phyloP scores from a whole-genome alignment of 176 grass and related monocot genomes.

The Zizania latifolia region DNA sequence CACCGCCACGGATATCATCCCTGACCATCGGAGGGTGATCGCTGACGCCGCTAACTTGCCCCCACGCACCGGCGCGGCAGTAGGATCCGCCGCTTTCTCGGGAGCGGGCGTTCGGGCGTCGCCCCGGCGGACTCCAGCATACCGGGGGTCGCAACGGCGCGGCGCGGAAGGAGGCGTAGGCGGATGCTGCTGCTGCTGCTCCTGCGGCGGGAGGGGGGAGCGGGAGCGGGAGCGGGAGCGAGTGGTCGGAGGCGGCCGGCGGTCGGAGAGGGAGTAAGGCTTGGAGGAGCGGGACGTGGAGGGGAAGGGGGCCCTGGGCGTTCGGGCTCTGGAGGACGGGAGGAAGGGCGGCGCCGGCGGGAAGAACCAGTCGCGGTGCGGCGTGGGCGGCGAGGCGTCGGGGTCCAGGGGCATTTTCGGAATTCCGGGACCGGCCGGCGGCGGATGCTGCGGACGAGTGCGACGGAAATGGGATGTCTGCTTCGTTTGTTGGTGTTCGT shows the following conservation, averaged over 20 bases:
- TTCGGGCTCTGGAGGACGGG: slow-evolving; percentile 26
- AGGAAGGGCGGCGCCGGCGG: slow-evolving; percentile 52
- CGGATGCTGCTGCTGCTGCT: background rate
- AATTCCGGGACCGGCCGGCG: background rate
- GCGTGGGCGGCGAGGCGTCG: slow-evolving; percentile 32
- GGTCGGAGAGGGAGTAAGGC: slow-evolving; percentile 42
- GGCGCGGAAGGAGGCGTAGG: slow-evolving; percentile 5
- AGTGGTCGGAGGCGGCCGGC: slow-evolving; percentile 25
- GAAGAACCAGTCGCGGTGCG: slow-evolving; percentile 75
- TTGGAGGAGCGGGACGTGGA: slow-evolving; percentile 46
- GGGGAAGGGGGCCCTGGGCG: slow-evolving; percentile 41
- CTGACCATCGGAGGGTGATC: slow-evolving; percentile 5
- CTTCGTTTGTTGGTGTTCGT: background rate
- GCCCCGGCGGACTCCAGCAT: slow-evolving; percentile 41
- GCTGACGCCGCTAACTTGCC: background rate
- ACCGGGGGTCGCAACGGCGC: slow-evolving; percentile 40
- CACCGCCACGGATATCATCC: slow-evolving; percentile 17
- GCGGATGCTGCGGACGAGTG: background rate
- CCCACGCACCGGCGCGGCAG: background rate
- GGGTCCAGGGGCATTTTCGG: slow-evolving; percentile 55
- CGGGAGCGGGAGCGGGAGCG: slow-evolving; percentile 39
- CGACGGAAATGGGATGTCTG: background rate
- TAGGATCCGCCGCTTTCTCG: background rate
- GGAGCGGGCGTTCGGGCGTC: background rate
- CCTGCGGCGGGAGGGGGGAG: slow-evolving; percentile 17